Evolutionary conservation across 352 stramenopile genomes (phyloP).

Genomic region (Pythium aquatile): DNA sequence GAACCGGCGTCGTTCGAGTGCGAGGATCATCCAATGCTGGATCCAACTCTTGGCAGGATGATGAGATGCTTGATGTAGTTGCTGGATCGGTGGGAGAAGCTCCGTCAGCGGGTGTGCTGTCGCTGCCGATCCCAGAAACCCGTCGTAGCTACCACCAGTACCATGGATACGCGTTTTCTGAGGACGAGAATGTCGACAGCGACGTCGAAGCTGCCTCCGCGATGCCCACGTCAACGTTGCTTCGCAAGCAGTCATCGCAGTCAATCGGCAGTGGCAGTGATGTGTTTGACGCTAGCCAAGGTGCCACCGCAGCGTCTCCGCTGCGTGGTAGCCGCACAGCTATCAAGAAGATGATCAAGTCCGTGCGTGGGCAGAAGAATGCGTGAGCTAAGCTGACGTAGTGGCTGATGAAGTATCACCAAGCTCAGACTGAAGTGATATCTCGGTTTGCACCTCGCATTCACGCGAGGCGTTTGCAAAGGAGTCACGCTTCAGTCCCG

Average conservation of each 20-base stretch:
- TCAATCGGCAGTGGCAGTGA: constrained; percentile 18
- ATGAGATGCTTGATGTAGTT: not conserved
- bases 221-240: not conserved
- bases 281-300: not conserved
- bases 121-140: constrained; percentile 3
- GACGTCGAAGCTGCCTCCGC: constrained; percentile 47
- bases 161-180: constrained; percentile 77
- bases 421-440: not conserved
- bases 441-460: constrained; percentile 23
- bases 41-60: constrained; percentile 18
- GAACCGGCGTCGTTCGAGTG: constrained; percentile 42
- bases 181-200: constrained; percentile 74
- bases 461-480: constrained; percentile 1
- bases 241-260: constrained; percentile 12
- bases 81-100: not conserved
- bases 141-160: constrained; percentile 33
- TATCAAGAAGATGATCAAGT: constrained; percentile 81
- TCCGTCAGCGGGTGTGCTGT: not conserved
- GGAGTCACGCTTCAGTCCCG: not conserved
- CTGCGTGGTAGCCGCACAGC: constrained; percentile 16
- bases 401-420: not conserved
- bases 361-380: constrained; percentile 68
- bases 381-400: constrained; percentile 28
- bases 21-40: constrained; percentile 46
- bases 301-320: not conserved